Conservation (phyloP, 1,284 basidiomycete species). For the Cutaneotrichosporon sp. region DNA sequence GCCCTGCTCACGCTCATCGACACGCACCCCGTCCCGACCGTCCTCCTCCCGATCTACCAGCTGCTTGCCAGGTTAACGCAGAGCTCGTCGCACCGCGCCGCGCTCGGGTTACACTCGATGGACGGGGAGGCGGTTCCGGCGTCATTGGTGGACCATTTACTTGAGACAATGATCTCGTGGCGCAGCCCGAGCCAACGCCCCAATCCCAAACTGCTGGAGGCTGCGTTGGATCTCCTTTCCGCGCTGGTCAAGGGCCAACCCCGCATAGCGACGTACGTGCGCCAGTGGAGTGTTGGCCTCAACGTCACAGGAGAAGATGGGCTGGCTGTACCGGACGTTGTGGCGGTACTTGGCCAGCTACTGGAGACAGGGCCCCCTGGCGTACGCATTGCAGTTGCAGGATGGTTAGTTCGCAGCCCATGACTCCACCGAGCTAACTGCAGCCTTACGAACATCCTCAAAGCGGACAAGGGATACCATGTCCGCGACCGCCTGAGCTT, state of each 20-base stretch:
- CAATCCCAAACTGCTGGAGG: slow-evolving; percentile 61
- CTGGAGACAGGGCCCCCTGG: slow-evolving; percentile 30
- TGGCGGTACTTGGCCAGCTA: slow-evolving; percentile 27
- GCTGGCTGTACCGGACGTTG: slow-evolving; percentile 13
- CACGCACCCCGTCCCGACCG: slow-evolving; percentile 42
- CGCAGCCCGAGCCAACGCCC: slow-evolving; percentile 28
- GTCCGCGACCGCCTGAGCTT: slow-evolving; percentile 16
- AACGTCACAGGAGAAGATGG: slow-evolving; percentile 8
- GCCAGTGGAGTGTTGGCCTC: slow-evolving; percentile 18
- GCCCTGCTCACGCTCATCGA: slow-evolving; percentile 31
- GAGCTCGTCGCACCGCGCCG: slow-evolving; percentile 57
- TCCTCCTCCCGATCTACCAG: slow-evolving; percentile 51
- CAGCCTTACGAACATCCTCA: slow-evolving; percentile 40
- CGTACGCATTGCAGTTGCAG: slow-evolving; percentile 40
- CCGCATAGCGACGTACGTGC: slow-evolving; percentile 20
- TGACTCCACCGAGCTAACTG: not conserved
- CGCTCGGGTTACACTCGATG: slow-evolving; percentile 43
- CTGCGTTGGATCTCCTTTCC: slow-evolving; percentile 63
- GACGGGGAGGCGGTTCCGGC: slow-evolving; percentile 14
- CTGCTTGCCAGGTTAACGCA: slow-evolving; percentile 58
- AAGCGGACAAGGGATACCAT: slow-evolving; percentile 30
- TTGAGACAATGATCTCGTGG: slow-evolving; percentile 25
- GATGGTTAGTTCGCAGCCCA: slow-evolving; percentile 43
- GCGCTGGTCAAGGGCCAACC: slow-evolving; percentile 64
- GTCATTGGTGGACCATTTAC: slow-evolving; percentile 28